Evolutionary conservation across 441 rosid genomes (phyloP).

Genomic region (Corymbia citriodora): DNA sequence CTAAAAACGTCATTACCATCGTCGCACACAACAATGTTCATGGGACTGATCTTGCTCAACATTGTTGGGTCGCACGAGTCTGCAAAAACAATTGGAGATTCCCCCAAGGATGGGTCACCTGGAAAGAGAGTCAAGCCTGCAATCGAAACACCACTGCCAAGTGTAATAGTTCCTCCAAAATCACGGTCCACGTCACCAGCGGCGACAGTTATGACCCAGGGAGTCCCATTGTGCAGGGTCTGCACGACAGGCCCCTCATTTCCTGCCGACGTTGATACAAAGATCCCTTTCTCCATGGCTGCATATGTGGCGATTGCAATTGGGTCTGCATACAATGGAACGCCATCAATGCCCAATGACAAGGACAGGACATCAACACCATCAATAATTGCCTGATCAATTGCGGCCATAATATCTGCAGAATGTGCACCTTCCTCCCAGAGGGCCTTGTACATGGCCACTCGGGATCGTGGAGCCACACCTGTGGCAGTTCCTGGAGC

Average conservation of each 20-base stretch:
- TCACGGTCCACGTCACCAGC: slow-evolving; percentile 32
- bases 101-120: slow-evolving; percentile 5
- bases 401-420: slow-evolving; percentile 15
- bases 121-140: slow-evolving; percentile 20
- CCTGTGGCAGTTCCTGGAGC: slow-evolving; percentile 29
- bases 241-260: slow-evolving; percentile 21
- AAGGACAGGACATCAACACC: slow-evolving; percentile 33
- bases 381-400: slow-evolving; percentile 26
- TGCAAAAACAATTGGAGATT: slow-evolving; percentile 19
- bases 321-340: slow-evolving; percentile 18
- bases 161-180: slow-evolving; percentile 16
- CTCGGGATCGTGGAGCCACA: slow-evolving; percentile 24
- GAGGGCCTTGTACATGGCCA: slow-evolving; percentile 33
- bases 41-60: background rate
- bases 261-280: slow-evolving; percentile 31
- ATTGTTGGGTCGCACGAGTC: slow-evolving; percentile 8
- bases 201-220: slow-evolving; percentile 29
- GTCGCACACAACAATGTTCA: slow-evolving; percentile 18
- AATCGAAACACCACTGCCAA: slow-evolving; percentile 1
- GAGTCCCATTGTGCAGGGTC: slow-evolving; percentile 32
- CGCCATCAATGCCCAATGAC: slow-evolving; percentile 19
- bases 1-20: slow-evolving; percentile 6
- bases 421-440: slow-evolving; percentile 15
- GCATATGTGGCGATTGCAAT: slow-evolving; percentile 32
- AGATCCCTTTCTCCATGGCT: slow-evolving; percentile 27